A percentile compares a stretch with the other conserved stretches of the same genome.
Evolutionary conservation across 805 yeast genomes (phyloP).

Genomic region (Scheffersomyces spartinae): DNA sequence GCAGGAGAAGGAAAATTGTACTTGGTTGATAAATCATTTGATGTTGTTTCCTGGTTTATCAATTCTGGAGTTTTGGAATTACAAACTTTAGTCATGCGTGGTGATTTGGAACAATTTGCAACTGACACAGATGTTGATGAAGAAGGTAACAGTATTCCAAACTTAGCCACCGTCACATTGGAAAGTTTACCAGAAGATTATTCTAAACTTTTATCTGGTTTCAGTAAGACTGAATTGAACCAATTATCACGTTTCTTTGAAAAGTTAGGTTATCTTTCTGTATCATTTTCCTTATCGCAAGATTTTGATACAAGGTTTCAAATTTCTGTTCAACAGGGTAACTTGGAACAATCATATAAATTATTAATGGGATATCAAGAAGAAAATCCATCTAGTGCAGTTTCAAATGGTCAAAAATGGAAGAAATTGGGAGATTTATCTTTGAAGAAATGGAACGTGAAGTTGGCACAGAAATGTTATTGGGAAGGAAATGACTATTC

Average conservation of each 20-base stretch:
- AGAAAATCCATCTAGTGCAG: conserved; percentile 36
- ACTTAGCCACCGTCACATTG: conserved; percentile 32
- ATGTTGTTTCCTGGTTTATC: conserved; percentile 68
- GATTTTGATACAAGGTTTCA: conserved; percentile 90
- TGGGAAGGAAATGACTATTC: conserved; percentile 71
- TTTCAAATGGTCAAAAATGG: conserved; percentile 52
- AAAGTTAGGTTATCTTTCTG: conserved; percentile 77
- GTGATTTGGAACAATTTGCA: conserved; percentile 67
- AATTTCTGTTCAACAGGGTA: conserved; percentile 67
- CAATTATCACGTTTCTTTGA: conserved; percentile 89
- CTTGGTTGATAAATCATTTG: conserved; percentile 82
- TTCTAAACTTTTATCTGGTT: conserved; percentile 38
- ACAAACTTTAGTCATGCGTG: conserved; percentile 91
- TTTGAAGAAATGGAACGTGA: conserved; percentile 64
- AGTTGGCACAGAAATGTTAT: conserved; percentile 71
- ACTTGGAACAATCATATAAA: conserved; percentile 54
- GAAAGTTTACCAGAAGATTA: conserved; percentile 45
- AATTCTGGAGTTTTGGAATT: conserved; percentile 84
- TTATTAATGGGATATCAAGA: conserved; percentile 21
- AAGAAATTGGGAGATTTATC: conserved; percentile 84
- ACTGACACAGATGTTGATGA: conserved; percentile 17
- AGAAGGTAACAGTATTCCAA: conserved; percentile 27
- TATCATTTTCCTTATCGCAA: conserved; percentile 72
- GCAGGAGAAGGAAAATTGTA: conserved; percentile 86
- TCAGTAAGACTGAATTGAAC: conserved; percentile 54